These are phyloP conservation scores for Chamaecyparis obtusa DNA, from an alignment of 75 land plant genomes.

Conservation along the genomic window DNA sequence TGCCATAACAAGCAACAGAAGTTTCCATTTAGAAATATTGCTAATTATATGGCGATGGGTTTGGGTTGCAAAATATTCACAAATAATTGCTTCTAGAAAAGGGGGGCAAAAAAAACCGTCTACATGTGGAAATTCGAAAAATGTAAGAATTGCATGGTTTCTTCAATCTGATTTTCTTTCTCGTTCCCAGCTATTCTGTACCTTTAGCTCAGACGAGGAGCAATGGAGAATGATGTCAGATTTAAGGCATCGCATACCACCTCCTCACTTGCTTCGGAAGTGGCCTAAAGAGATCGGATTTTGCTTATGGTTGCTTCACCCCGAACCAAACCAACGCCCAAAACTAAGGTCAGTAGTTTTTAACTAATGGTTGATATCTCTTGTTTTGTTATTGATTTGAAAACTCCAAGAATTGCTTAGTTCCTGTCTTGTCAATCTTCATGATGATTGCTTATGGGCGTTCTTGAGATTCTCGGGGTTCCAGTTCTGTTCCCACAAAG, in stretches of 20 bases:
- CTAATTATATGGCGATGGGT: not conserved
- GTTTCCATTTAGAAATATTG: not conserved
- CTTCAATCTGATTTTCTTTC: not conserved
- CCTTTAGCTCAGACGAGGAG: conserved; percentile 55
- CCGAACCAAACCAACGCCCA: conserved; percentile 68
- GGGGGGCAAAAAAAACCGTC: not conserved
- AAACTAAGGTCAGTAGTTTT: conserved; percentile 37
- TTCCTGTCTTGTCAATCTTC: not conserved
- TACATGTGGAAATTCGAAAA: not conserved
- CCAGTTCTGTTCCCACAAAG: not conserved
- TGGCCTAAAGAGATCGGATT: conserved; percentile 77
- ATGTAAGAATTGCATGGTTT: not conserved
- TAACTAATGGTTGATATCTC: not conserved
- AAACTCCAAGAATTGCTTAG: too few relatives aligned
- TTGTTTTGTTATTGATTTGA: not conserved
- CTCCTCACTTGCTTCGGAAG: conserved; percentile 62
- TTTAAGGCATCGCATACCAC: conserved; percentile 70
- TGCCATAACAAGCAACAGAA: not conserved
- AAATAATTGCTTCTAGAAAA: not conserved
- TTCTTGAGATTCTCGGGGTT: not conserved
- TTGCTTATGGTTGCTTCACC: conserved; percentile 87
- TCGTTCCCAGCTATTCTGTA: conserved; percentile 53
- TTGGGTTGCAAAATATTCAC: not conserved
- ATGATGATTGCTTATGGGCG: not conserved
- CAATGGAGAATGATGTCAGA: conserved; percentile 58